A percentile compares a stretch with the other conserved stretches of the same genome.
These are phyloP conservation scores for Alternaria novae-zelandiae DNA, from an alignment of 2,329 filamentous ascomycete genomes.

Conservation along the genomic window DNA sequence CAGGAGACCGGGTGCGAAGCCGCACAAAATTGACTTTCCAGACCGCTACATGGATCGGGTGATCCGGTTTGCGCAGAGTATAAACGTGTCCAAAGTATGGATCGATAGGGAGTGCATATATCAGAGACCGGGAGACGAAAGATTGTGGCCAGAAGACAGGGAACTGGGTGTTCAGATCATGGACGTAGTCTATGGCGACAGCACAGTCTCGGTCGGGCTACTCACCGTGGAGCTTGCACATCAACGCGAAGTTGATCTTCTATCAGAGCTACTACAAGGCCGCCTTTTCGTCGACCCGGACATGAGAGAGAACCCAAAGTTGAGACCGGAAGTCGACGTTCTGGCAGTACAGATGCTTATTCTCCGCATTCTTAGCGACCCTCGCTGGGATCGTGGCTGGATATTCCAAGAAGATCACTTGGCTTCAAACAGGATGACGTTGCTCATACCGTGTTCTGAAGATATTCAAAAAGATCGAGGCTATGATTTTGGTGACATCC, in stretches of 20 bases:
- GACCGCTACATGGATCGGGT: slow-evolving; percentile 25
- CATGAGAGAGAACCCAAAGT: background rate
- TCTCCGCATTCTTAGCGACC: slow-evolving; percentile 18
- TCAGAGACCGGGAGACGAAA: slow-evolving; percentile 16
- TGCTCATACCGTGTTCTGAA: slow-evolving; percentile 20
- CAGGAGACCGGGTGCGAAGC: slow-evolving; percentile 1
- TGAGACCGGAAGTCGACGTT: background rate
- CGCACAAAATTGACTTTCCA: slow-evolving; percentile 22
- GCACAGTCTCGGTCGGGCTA: slow-evolving; percentile 17
- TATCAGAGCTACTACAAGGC: slow-evolving; percentile 10
- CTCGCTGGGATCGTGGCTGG: slow-evolving; percentile 28
- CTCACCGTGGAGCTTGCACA: slow-evolving; percentile 13
- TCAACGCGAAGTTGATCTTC: slow-evolving; percentile 13
- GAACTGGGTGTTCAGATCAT: slow-evolving; percentile 25
- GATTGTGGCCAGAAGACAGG: slow-evolving; percentile 1
- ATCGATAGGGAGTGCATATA: slow-evolving; percentile 30
- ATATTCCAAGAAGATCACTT: slow-evolving; percentile 33
- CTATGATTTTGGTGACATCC: slow-evolving; percentile 10
- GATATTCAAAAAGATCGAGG: background rate
- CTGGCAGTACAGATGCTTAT: slow-evolving; percentile 16
- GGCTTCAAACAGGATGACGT: slow-evolving; percentile 18
- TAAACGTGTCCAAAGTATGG: slow-evolving; percentile 16
- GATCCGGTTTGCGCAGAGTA: slow-evolving; percentile 18
- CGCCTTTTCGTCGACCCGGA: slow-evolving; percentile 6
- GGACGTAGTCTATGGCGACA: slow-evolving; percentile 25